Conservation (phyloP, 164 flowering plant species). For the grape (Vitis vinifera) region ASM3070453v1 NC_081808.1:8194001-8194500, state of each 20-base stretch:
- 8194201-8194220: no score
- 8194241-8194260: no score
- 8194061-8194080: conserved; percentile 47
- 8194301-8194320: conserved; percentile 24
- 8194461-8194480: conserved; percentile 50
- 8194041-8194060: conserved; percentile 36
- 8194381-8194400: conserved; percentile 77
- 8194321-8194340: conserved; percentile 46
- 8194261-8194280: no score
- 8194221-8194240: no score
- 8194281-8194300: conserved; percentile 50
- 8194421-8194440: conserved; percentile 32
- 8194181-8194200: no score
- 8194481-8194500: no score
- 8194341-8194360: conserved; percentile 84
- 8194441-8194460: conserved; percentile 33
- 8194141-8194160: conserved; percentile 65
- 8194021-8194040: no score
- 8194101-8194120: conserved; percentile 74
- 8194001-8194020: no score
- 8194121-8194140: conserved; percentile 62
- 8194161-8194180: conserved; percentile 7
- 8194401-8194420: conserved; percentile 58
- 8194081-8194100: conserved; percentile 49
- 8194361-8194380: conserved; percentile 79